These are phyloP conservation scores for Thermothielavioides terrestris DNA, from an alignment of 495 filamentous ascomycete genomes.

Conservation along the genomic window DNA sequence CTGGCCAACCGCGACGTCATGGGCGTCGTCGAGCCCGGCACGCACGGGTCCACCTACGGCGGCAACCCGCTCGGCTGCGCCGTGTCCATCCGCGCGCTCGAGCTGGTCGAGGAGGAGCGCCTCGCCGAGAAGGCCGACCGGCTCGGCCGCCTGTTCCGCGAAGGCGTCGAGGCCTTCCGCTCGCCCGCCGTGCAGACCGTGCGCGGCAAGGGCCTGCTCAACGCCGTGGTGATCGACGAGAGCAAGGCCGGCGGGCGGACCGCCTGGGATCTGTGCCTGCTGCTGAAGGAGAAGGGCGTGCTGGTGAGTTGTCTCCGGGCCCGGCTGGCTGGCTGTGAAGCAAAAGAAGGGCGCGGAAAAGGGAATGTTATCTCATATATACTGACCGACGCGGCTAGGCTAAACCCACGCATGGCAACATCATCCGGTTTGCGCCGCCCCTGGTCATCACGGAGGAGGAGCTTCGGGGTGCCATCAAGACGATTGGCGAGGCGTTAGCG, in stretches of 20 bases:
- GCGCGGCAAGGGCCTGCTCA: conserved; percentile 88
- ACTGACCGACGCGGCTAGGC: conserved; percentile 47
- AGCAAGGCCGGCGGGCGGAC: conserved; percentile 66
- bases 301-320: too few relatives aligned
- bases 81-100: conserved; percentile 90
- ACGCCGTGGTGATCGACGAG: conserved; percentile 96
- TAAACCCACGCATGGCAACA: conserved; percentile 97
- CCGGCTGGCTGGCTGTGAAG: too few relatives aligned
- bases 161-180: conserved; percentile 58
- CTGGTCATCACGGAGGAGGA: conserved; percentile 79
- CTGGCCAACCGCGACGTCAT: conserved; percentile 85
- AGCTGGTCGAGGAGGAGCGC: conserved; percentile 85
- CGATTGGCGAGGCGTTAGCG: conserved; percentile 66
- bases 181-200: conserved; percentile 74
- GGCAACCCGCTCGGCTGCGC: conserved; percentile 97
- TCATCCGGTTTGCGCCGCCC: conserved; percentile 88
- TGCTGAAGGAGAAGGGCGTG: conserved; percentile 92
- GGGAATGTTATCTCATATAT: too few relatives aligned
- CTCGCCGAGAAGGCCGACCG: conserved; percentile 73
- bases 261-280: conserved; percentile 95
- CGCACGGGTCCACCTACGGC: conserved; percentile 94
- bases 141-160: conserved; percentile 77
- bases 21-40: conserved; percentile 94
- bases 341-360: too few relatives aligned
- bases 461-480: conserved; percentile 65